Conservation (phyloP, 2,329 filamentous ascomycete genomes). For the Pseudopithomyces maydicus region DNA sequence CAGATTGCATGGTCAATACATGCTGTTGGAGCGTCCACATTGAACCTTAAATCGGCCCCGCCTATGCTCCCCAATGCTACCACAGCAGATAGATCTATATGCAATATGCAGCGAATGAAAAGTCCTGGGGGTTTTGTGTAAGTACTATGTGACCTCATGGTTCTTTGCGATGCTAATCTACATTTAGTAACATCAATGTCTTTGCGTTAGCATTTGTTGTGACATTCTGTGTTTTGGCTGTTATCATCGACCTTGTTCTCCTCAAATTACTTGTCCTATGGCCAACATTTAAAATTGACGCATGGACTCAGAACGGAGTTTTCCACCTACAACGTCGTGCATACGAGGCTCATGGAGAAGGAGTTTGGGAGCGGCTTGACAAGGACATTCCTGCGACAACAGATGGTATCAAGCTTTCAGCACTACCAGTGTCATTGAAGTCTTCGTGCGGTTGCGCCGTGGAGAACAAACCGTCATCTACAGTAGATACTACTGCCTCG, state of each 20-base stretch:
- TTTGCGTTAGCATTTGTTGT: conserved; percentile 14
- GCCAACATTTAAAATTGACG: conserved; percentile 5
- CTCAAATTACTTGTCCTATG: conserved; percentile 13
- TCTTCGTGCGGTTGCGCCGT: background rate
- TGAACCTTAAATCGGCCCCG: background rate
- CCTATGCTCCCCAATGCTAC: background rate
- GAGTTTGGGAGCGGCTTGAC: background rate
- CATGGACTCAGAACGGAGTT: conserved; percentile 16
- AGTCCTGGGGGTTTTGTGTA: conserved; percentile 20
- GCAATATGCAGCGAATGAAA: conserved; percentile 13
- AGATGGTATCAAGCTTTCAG: background rate
- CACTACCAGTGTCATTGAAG: background rate
- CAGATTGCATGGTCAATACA: background rate
- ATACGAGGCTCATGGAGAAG: background rate
- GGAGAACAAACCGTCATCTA: too few species aligned
- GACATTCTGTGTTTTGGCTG: conserved; percentile 1
- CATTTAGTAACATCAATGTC: conserved; percentile 15
- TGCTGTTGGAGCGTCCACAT: background rate
- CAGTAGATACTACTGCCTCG: too few species aligned
- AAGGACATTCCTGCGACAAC: background rate
- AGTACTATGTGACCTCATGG: background rate
- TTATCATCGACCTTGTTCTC: conserved; percentile 7
- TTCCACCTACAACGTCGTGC: conserved; percentile 15
- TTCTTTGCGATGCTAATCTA: too few species aligned
- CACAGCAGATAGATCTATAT: conserved; percentile 11